Conservation (phyloP, 805 yeast species). For the Hermanozyma aechmeae region DNA sequence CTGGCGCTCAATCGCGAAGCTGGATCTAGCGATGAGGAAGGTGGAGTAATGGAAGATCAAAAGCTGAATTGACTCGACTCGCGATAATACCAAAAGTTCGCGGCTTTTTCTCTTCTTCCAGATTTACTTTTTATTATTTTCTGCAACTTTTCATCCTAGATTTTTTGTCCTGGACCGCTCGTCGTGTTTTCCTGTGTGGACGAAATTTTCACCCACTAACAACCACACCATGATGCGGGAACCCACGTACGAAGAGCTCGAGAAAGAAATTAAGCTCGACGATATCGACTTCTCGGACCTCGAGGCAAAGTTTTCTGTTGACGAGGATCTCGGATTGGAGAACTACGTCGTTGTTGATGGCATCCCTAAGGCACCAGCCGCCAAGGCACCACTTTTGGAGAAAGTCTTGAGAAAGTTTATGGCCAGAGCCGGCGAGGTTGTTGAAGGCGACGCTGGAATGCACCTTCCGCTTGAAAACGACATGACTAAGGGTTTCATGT, state of each 20-base stretch:
- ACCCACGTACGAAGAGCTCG: conserved; percentile 21
- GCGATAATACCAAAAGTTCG: no score
- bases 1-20: no score
- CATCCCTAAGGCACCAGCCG: conserved; percentile 88
- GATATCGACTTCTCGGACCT: conserved; percentile 77
- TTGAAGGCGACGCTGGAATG: conserved; percentile 51
- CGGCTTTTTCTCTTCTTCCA: no score
- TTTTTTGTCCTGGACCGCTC: no score
- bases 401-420: conserved; percentile 82
- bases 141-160: no score
- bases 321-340: conserved; percentile 54
- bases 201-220: conserved; percentile 4
- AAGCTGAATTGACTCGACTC: no score
- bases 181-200: not conserved
- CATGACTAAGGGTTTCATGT: conserved; percentile 76
- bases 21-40: no score
- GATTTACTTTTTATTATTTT: no score
- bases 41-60: no score
- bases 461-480: conserved; percentile 75
- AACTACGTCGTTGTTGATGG: conserved; percentile 85
- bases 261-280: conserved; percentile 28
- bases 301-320: conserved; percentile 62
- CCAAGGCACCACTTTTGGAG: conserved; percentile 73
- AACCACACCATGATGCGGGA: conserved; percentile 9
- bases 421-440: conserved; percentile 66